A percentile compares a stretch with the other conserved stretches of the same genome.
phyloP scores from a whole-genome alignment of 129 eudicot genomes.

The Ambrosia artemisiifolia region DNA sequence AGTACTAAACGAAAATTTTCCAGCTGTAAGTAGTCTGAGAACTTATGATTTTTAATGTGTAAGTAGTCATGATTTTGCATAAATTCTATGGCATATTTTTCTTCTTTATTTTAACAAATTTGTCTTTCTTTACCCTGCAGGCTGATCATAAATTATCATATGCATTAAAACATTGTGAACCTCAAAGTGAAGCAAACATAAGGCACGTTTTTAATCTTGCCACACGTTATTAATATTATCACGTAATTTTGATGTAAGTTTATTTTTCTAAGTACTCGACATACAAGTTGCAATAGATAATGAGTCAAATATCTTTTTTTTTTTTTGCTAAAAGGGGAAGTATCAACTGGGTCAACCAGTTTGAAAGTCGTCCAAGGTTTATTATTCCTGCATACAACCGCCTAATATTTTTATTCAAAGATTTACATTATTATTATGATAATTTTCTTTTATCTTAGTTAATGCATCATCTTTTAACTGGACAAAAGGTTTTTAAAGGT shows the following conservation, averaged over 20 bases:
- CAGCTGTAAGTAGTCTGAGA: conserved; percentile 51
- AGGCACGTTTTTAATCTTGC: conserved; percentile 41
- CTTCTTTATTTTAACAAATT: conserved; percentile 1
- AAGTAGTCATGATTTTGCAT: conserved; percentile 11
- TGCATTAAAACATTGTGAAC: conserved; percentile 70
- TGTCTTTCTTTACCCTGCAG: conserved; percentile 29
- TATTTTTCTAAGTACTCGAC: background rate
- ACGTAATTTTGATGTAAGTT: background rate
- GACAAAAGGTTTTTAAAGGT: background rate
- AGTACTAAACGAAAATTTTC: conserved; percentile 92
- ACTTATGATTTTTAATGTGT: background rate
- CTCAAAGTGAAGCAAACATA: conserved; percentile 72
- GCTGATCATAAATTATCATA: conserved; percentile 92
- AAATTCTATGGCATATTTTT: conserved; percentile 6
- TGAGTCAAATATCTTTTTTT: background rate
- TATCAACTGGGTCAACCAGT: background rate
- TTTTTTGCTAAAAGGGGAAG: background rate
- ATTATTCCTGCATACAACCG: background rate
- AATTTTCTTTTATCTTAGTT: background rate
- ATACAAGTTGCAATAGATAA: background rate
- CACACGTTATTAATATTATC: background rate
- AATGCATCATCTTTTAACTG: background rate
- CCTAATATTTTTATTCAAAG: background rate
- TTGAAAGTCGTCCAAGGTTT: background rate
- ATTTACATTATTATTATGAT: background rate